Evolutionary conservation across 2,329 filamentous ascomycete species (phyloP).

Genomic region (Thelonectria rubi): DNA sequence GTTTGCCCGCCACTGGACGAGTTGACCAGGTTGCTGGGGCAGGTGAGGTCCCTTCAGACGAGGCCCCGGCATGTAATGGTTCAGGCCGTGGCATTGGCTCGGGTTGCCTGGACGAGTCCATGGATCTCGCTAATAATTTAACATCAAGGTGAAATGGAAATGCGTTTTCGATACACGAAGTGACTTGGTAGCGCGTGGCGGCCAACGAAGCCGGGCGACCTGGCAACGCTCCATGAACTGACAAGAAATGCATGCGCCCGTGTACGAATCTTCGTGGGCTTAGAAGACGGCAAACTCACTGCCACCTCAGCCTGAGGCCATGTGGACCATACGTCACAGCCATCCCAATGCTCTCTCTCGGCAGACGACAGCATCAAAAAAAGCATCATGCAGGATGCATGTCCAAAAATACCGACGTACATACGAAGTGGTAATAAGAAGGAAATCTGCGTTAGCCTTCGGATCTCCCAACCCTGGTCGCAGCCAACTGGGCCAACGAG

Average conservation of each 20-base stretch:
- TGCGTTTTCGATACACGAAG: background rate
- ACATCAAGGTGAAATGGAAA: slow-evolving; percentile 6
- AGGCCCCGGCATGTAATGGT: slow-evolving; percentile 11
- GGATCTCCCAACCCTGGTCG: slow-evolving; percentile 6
- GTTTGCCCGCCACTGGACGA: slow-evolving; percentile 10
- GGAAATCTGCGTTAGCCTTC: slow-evolving; percentile 20
- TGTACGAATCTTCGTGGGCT: background rate
- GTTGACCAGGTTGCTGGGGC: slow-evolving; percentile 14
- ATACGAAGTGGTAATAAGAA: slow-evolving; percentile 6
- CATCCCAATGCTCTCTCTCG: slow-evolving; percentile 7
- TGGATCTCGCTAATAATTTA: slow-evolving; percentile 36
- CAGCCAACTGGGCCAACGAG: slow-evolving; percentile 1
- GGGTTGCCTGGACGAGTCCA: slow-evolving; percentile 29
- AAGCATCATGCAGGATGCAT: slow-evolving; percentile 26
- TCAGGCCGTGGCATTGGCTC: slow-evolving; percentile 16
- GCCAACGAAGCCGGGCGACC: slow-evolving; percentile 9
- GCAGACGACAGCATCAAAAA: slow-evolving; percentile 3
- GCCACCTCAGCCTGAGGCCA: slow-evolving; percentile 15
- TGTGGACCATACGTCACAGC: slow-evolving; percentile 20
- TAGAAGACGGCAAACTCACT: background rate
- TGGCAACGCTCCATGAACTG: slow-evolving; percentile 11
- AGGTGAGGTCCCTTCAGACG: background rate
- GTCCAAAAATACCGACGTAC: slow-evolving; percentile 13
- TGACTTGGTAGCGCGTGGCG: background rate
- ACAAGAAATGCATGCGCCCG: background rate